Evolutionary conservation across 2,329 filamentous ascomycete species (phyloP).

Genomic region (Simplicillium sp.): DNA sequence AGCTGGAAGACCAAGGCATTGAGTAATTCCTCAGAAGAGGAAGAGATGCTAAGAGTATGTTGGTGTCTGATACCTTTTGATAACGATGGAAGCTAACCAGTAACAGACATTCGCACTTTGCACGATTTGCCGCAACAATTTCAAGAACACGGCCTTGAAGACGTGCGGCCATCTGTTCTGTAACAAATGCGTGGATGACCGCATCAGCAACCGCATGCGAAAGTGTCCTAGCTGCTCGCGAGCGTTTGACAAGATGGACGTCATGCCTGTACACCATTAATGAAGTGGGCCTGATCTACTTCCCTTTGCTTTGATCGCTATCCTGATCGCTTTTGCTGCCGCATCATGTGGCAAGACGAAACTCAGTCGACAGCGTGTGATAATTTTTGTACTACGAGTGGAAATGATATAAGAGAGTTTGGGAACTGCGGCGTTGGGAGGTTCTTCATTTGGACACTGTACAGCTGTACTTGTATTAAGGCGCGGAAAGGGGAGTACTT

Average conservation of each 20-base stretch:
- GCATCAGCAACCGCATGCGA: conserved; percentile 79
- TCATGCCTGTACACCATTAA: conserved; percentile 60
- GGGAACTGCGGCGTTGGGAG: background rate
- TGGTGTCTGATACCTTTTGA: background rate
- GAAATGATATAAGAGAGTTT: background rate
- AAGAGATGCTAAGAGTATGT: conserved; percentile 79
- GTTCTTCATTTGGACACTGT: conserved; percentile 14
- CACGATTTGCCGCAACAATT: conserved; percentile 83
- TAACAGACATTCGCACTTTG: conserved; percentile 49
- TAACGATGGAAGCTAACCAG: conserved; percentile 11
- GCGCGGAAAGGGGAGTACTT: conserved; percentile 5
- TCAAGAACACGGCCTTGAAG: conserved; percentile 90
- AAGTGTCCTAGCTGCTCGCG: conserved; percentile 94
- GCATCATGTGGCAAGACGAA: no score
- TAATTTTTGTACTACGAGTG: background rate
- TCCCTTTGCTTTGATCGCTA: background rate
- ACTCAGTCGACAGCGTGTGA: background rate
- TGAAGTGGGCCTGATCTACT: background rate
- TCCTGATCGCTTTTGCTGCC: background rate
- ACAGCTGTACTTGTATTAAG: conserved; percentile 13
- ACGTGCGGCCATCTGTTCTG: conserved; percentile 95
- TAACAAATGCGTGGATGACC: conserved; percentile 79
- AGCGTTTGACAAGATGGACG: conserved; percentile 83
- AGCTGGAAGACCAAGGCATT: conserved; percentile 75
- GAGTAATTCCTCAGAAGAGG: conserved; percentile 72